Base-by-base conservation (phyloP, 2,329 filamentous ascomycete species). In the Aspergillus bombycis region DNA sequence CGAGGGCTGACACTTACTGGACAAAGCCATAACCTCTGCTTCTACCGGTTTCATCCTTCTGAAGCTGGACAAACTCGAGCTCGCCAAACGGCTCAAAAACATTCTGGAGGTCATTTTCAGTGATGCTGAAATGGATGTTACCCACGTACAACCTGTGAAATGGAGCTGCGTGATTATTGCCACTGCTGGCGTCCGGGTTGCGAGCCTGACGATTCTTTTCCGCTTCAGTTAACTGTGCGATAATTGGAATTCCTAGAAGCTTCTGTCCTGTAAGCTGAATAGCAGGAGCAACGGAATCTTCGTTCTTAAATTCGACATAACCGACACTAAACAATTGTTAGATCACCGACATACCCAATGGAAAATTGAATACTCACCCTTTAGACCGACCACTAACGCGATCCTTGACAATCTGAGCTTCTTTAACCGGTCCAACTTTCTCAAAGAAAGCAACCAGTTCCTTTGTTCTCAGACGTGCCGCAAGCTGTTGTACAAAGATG, bases 51-150 rank as follows among this genome's bases (percentile, higher is more conserved):
- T 98, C 95, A 74, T 99, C 96, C 81, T 96, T 97, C 79, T 99
- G 96, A 63, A 99, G 86, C 77, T 97, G 94, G 63, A 97, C 94
- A 79, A 97, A 97, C 78, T 98, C 95, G 63, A 99, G 89, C 82
- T 97, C 94, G 72, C 95, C 95, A 80, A 97, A 99, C 1, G 95
- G 94, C 81, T 96, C 93, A 79, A 99, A 99, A 65, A 99, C 93
- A 77, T 94, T 93, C 84, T 94, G 91, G 69, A 99, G 84, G 81
- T 99, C 96, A 78, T 90, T 89, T 81, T 99, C 95, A 76, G 93
- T 97, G 78, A 99, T 96, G 78, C 93, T 97, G 86, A 99, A 99
- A 83, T 99, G 95, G 72, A 99, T 98, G 78, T 99, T 99, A 80
- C 95, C 95, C 71, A 99, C 94, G 79, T 98, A 99, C 64, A 99